Conservation (phyloP, 768 basidiomycete genomes). For the Pulveroboletus sp. region DNA sequence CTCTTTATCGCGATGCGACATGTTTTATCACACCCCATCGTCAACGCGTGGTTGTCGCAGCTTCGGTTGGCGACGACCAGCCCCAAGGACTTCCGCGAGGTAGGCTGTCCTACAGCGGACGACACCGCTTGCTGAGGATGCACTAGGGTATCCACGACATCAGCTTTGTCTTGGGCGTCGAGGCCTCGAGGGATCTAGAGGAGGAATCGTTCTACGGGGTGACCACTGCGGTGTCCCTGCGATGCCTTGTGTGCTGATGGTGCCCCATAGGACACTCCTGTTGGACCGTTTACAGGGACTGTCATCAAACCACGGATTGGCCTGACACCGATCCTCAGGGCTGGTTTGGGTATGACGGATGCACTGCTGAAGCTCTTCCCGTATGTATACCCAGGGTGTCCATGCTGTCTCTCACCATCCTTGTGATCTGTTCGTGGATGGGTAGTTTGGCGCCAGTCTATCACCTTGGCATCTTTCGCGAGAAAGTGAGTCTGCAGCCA, state of each 20-base stretch:
- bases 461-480: conserved; percentile 87
- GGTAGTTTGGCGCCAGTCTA: conserved; percentile 77
- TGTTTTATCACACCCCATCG: conserved; percentile 65
- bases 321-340: conserved; percentile 87
- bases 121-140: conserved; percentile 1
- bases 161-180: conserved; percentile 77
- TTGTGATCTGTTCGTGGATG: background rate
- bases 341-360: conserved; percentile 92
- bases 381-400: conserved; percentile 39
- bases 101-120: conserved; percentile 23
- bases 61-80: conserved; percentile 59
- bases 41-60: conserved; percentile 71
- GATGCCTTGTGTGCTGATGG: background rate
- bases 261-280: conserved; percentile 62
- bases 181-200: conserved; percentile 70
- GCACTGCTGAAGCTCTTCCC: conserved; percentile 85
- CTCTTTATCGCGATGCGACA: conserved; percentile 39
- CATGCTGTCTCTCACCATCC: background rate
- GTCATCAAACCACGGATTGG: conserved; percentile 76
- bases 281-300: conserved; percentile 76
- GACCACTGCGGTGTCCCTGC: conserved; percentile 2
- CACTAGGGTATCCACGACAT: conserved; percentile 72
- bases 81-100: conserved; percentile 80
- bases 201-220: conserved; percentile 65
- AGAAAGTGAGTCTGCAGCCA: conserved; percentile 83